Evolutionary conservation across 371 early-diverging fungal species (phyloP).

Genomic region (Actinomortierella ambigua): DNA sequence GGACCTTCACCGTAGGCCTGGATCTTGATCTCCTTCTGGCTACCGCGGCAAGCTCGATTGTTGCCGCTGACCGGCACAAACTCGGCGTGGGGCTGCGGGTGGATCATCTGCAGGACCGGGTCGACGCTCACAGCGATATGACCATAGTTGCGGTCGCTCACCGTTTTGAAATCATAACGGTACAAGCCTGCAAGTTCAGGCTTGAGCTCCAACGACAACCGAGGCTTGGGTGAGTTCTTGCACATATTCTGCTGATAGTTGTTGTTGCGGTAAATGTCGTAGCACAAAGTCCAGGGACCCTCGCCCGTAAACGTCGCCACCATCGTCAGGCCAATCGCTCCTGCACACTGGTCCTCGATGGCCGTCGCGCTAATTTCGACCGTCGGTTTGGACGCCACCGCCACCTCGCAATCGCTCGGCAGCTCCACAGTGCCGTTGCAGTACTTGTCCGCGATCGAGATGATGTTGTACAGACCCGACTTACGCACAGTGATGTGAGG

Average conservation of each 20-base stretch:
- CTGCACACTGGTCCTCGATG: slow-evolving; percentile 39
- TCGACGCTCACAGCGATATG: slow-evolving; percentile 16
- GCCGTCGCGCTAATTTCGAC: slow-evolving; percentile 28
- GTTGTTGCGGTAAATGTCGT: slow-evolving; percentile 24
- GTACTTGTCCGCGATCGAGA: slow-evolving; percentile 24
- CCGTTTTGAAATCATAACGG: slow-evolving; percentile 32
- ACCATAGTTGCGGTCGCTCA: slow-evolving; percentile 34
- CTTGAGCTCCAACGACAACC: slow-evolving; percentile 27
- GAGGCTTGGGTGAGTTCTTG: slow-evolving; percentile 28
- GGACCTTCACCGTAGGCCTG: slow-evolving; percentile 36
- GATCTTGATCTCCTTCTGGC: slow-evolving; percentile 13
- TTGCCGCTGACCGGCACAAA: slow-evolving; percentile 15
- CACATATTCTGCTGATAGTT: slow-evolving; percentile 12
- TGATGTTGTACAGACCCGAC: slow-evolving; percentile 30
- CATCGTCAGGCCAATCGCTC: slow-evolving; percentile 38
- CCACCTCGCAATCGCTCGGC: slow-evolving; percentile 35
- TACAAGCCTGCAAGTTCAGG: slow-evolving; percentile 28
- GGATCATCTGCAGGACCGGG: slow-evolving; percentile 35
- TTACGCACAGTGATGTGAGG: slow-evolving; percentile 3
- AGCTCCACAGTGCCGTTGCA: slow-evolving; percentile 29
- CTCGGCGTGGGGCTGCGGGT: slow-evolving; percentile 34
- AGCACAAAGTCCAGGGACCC: slow-evolving; percentile 37
- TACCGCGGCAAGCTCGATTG: slow-evolving; percentile 27
- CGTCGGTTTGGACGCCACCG: slow-evolving; percentile 26
- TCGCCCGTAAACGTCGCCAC: slow-evolving; percentile 42